Evolutionary conservation across 176 grass and related monocot species (phyloP), one percentile per base, ranked within the genome.

Genomic region (Ampelocalamus luodianensis): DNA sequence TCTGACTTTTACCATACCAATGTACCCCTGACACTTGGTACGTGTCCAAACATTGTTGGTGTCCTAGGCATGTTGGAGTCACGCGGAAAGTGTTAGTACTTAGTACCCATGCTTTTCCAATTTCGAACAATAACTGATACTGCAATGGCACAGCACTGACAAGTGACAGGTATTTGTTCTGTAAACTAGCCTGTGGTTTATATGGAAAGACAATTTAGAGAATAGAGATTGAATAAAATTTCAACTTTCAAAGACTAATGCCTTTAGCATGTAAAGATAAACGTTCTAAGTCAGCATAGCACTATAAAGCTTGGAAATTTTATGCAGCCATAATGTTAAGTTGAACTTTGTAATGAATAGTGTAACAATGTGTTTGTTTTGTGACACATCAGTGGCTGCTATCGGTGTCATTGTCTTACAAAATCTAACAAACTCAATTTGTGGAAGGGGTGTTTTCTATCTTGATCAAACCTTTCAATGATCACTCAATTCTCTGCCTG

Each of bases 51-150:
- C 37, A 71, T 43, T 62, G 24, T 79, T 64, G 51, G 14, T 40
- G 10, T 5, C 36, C 7, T 53, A 75, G 60, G 37, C 48, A 68
- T 87, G 69, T 75, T 58, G 36, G 37, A 68, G 64, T 39, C 78
- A 50, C 44, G 22, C 17, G 29, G 64, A 3, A 53, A 44, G 69
- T 29, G 11, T 65, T 46, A 1, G 37, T 66, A 34, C 32, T 34
- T 34, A 34, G 38, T 34, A 66, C 45, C 1, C 49, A 71, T 45
- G 24, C 11, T 58, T 40, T 23, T n/a, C 16, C 48, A 44, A 11
- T 77, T 43, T 23, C 13, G 48, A 46, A 0, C 1, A 56, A 11
- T 54, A 20, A 48, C 38, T 48, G 17, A 59, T 5, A 71, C 50
- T 39, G 9, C 51, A 65, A 59, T 13, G 45, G 39, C 14, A 72